phyloP scores from a whole-genome alignment of 2,329 filamentous ascomycete genomes.

The Nothomitra cinnamomea region DNA sequence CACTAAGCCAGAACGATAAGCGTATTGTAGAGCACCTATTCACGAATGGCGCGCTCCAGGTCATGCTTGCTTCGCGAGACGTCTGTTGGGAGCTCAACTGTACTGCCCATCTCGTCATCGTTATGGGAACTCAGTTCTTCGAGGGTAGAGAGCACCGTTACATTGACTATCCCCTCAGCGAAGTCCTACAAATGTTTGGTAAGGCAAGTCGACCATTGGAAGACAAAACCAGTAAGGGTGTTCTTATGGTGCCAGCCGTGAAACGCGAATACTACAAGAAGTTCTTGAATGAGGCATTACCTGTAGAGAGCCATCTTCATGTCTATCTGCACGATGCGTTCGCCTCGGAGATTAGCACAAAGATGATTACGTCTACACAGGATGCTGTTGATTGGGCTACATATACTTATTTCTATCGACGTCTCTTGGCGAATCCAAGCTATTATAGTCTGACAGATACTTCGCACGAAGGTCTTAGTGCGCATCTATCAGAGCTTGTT shows the following conservation, averaged over 20 bases:
- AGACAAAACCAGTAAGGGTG: slow-evolving; percentile 70
- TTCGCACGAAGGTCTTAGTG: slow-evolving; percentile 83
- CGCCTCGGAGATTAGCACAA: slow-evolving; percentile 90
- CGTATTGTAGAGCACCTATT: slow-evolving; percentile 88
- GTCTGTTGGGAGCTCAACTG: slow-evolving; percentile 91
- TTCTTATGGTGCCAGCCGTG: slow-evolving; percentile 89
- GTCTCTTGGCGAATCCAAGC: slow-evolving; percentile 85
- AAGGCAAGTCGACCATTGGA: slow-evolving; percentile 66
- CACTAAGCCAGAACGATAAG: slow-evolving; percentile 74
- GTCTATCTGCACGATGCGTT: slow-evolving; percentile 90
- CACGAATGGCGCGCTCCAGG: slow-evolving; percentile 73
- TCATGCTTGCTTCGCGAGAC: slow-evolving; percentile 67
- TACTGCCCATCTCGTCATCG: slow-evolving; percentile 75
- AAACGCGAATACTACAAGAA: slow-evolving; percentile 99
- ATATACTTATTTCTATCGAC: slow-evolving; percentile 95
- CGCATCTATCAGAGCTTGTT: slow-evolving; percentile 84
- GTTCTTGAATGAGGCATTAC: slow-evolving; percentile 88
- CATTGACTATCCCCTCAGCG: slow-evolving; percentile 85
- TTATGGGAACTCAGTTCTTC: slow-evolving; percentile 97
- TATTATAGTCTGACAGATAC: slow-evolving; percentile 85
- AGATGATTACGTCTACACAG: slow-evolving; percentile 86
- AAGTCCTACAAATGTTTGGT: slow-evolving; percentile 95
- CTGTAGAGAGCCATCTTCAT: slow-evolving; percentile 86
- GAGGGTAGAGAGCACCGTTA: slow-evolving; percentile 95
- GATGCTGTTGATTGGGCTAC: slow-evolving; percentile 98